Conservation (phyloP, 2,329 filamentous ascomycete genomes). For the Didymosphaeria variabile region DNA sequence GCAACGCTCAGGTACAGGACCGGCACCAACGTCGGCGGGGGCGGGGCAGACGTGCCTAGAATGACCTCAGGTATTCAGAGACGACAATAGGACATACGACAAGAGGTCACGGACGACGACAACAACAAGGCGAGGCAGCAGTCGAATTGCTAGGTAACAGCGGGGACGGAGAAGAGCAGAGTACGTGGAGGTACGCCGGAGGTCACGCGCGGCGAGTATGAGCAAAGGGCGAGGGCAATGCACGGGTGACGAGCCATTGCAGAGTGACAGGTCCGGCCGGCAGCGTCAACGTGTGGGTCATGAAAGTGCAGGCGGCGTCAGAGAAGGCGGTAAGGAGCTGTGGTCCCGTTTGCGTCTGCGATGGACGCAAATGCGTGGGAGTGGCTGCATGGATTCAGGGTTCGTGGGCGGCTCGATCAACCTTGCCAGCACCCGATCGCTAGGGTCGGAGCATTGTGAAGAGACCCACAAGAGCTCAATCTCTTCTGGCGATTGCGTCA, state of each 20-base stretch:
- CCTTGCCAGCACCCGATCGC: background rate
- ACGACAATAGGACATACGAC: background rate
- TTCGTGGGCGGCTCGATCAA: background rate
- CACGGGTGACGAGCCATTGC: conserved; percentile 7
- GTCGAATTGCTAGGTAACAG: conserved; percentile 1
- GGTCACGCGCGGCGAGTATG: conserved; percentile 11
- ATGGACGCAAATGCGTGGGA: background rate
- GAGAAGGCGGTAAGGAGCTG: conserved; percentile 21
- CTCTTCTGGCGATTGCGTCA: conserved; percentile 12
- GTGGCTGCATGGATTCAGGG: conserved; percentile 6
- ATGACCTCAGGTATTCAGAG: background rate
- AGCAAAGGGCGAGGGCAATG: background rate
- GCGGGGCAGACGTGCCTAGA: conserved; percentile 17
- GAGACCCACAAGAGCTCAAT: conserved; percentile 1
- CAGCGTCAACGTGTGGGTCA: conserved; percentile 17
- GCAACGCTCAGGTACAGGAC: conserved; percentile 9
- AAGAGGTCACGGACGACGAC: background rate
- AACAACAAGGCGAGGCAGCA: background rate
- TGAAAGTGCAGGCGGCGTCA: conserved; percentile 12
- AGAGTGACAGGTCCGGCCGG: conserved; percentile 3
- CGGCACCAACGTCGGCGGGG: conserved; percentile 10
- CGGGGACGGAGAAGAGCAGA: background rate
- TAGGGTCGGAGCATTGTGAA: background rate
- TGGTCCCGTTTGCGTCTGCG: conserved; percentile 3
- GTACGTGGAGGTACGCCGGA: background rate